Evolutionary conservation across 257 asterid genomes (phyloP).

Genomic region (Solanum pimpinellifolium): DNA sequence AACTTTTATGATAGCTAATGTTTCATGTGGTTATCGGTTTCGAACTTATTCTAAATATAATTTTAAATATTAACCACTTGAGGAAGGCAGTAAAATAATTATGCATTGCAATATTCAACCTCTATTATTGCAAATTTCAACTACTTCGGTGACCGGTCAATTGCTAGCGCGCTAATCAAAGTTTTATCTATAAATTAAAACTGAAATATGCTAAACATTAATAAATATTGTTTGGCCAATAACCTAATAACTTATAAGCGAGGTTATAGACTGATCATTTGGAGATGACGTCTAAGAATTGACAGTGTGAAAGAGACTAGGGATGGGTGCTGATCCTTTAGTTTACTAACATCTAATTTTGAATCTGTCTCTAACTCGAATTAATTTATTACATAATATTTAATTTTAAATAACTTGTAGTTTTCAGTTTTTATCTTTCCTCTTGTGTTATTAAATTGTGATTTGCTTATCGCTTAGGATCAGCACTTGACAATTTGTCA

Average conservation of each 20-base stretch:
- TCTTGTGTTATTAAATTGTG: neutral
- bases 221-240: neutral
- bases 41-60: neutral
- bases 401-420: neutral
- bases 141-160: neutral
- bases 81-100: neutral
- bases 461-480: neutral
- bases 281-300: neutral
- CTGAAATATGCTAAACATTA: neutral
- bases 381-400: neutral
- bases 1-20: neutral
- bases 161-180: neutral
- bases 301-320: neutral
- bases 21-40: neutral
- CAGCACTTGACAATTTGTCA: neutral
- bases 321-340: neutral
- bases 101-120: neutral
- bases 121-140: neutral
- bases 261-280: neutral
- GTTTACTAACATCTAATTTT: neutral
- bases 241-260: neutral
- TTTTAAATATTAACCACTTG: neutral
- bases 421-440: neutral
- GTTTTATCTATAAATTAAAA: neutral
- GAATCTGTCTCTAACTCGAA: neutral